phyloP scores from a whole-genome alignment of 768 basidiomycete genomes.

The Strobilomyces dryophilus region DNA sequence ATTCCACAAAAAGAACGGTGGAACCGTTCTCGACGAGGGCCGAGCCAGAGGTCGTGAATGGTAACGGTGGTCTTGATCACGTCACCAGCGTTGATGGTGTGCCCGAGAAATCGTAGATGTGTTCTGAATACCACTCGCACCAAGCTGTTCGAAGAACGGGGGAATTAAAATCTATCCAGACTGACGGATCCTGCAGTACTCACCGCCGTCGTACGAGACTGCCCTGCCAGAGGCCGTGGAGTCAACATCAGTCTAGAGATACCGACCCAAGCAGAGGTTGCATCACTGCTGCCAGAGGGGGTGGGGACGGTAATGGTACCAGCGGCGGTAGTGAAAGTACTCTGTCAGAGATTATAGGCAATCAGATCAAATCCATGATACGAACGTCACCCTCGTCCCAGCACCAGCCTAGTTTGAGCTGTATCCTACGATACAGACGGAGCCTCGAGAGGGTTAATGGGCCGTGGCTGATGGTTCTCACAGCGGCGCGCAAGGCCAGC shows the following conservation, averaged over 20 bases:
- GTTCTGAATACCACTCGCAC: slow-evolving; percentile 22
- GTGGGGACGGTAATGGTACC: slow-evolving; percentile 20
- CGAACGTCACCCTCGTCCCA: slow-evolving; percentile 6
- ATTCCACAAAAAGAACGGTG: slow-evolving; percentile 15
- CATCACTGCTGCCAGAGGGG: slow-evolving; percentile 5
- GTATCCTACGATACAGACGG: slow-evolving; percentile 10
- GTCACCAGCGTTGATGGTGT: slow-evolving; percentile 13
- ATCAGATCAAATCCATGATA: background rate
- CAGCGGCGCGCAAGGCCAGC: slow-evolving; percentile 13
- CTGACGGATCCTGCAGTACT: background rate
- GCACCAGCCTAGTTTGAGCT: slow-evolving; percentile 20
- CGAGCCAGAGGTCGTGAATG: slow-evolving; percentile 17
- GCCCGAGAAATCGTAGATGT: slow-evolving; percentile 9
- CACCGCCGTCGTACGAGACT: slow-evolving; percentile 13
- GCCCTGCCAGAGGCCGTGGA: background rate
- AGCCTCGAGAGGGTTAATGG: slow-evolving; percentile 1
- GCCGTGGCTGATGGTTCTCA: slow-evolving; percentile 11
- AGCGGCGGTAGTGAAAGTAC: slow-evolving; percentile 18
- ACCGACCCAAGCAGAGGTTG: slow-evolving; percentile 22
- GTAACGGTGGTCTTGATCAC: slow-evolving; percentile 14
- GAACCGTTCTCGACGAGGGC: slow-evolving; percentile 7
- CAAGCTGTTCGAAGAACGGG: slow-evolving; percentile 11
- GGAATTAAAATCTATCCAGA: background rate
- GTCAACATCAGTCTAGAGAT: slow-evolving; percentile 22
- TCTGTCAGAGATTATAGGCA: slow-evolving; percentile 7